Conservation (phyloP, 768 basidiomycete genomes). For the Phaffia tasmanica region DNA sequence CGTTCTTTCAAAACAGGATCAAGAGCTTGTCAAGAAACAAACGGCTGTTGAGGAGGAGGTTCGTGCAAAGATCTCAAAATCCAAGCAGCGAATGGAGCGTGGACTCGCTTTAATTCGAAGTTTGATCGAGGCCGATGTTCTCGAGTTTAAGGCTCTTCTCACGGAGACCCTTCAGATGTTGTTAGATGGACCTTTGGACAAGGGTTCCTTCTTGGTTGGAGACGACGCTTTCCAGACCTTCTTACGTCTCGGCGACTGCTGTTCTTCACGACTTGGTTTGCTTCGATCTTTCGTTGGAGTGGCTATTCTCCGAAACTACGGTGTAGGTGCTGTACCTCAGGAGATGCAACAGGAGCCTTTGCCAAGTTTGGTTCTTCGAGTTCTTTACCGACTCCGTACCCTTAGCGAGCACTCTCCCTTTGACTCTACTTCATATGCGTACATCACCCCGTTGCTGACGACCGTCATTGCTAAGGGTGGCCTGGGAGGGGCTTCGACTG, state of each 20-base stretch:
- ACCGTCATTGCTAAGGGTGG: conserved; percentile 62
- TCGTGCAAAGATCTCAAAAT: conserved; percentile 48
- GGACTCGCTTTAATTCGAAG: conserved; percentile 61
- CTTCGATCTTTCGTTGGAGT: conserved; percentile 66
- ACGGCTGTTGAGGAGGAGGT: conserved; percentile 64
- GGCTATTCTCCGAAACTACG: conserved; percentile 65
- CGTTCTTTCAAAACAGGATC: conserved; percentile 69
- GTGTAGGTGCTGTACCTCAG: conserved; percentile 56
- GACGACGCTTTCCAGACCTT: conserved; percentile 60
- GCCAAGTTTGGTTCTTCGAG: conserved; percentile 59
- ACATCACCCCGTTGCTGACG: conserved; percentile 61
- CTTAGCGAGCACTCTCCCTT: conserved; percentile 71
- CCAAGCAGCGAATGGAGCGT: conserved; percentile 51
- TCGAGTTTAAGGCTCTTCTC: conserved; percentile 51
- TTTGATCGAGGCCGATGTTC: conserved; percentile 46
- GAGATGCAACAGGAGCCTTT: conserved; percentile 62
- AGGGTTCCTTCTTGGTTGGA: conserved; percentile 55
- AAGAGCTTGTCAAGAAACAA: conserved; percentile 70
- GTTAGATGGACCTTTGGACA: conserved; percentile 53
- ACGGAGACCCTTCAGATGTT: conserved; percentile 51
- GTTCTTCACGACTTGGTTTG: conserved; percentile 60
- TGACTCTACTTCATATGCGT: conserved; percentile 74
- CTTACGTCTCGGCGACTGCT: conserved; percentile 60
- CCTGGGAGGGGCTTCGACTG: conserved; percentile 41
- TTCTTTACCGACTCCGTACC: conserved; percentile 70